A percentile compares a stretch with the other conserved stretches of the same genome.
These are phyloP conservation scores for Mucor indicus DNA, from an alignment of 371 early-diverging fungal genomes.

Conservation along the genomic window DNA sequence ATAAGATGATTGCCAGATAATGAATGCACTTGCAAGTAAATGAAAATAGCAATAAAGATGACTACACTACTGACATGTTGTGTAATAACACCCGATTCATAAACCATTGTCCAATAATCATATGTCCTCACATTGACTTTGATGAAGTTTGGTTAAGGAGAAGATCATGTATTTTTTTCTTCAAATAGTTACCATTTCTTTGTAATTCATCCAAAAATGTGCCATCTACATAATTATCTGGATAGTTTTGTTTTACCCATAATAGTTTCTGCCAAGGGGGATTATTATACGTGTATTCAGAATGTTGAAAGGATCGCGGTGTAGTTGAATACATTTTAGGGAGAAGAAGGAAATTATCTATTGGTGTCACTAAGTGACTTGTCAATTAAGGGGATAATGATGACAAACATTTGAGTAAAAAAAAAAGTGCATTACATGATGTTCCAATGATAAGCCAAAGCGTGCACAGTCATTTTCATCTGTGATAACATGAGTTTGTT, in stretches of 20 bases:
- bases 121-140: constrained; percentile 70
- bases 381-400: too few species aligned
- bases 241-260: constrained; percentile 87
- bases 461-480: too few species aligned
- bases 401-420: too few species aligned
- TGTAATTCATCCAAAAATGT: constrained; percentile 86
- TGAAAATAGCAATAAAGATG: constrained; percentile 86
- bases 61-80: constrained; percentile 84
- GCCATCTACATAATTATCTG: constrained; percentile 91
- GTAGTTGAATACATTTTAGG: constrained; percentile 10
- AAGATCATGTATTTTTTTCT: too few species aligned
- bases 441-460: too few species aligned
- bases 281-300: constrained; percentile 29
- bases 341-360: too few species aligned
- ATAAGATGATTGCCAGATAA: constrained; percentile 63
- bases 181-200: constrained; percentile 89
- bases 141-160: neutral
- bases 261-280: constrained; percentile 83
- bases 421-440: too few species aligned
- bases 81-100: constrained; percentile 74
- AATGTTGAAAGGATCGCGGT: constrained; percentile 13
- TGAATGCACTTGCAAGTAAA: constrained; percentile 58
- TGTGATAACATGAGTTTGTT: too few species aligned
- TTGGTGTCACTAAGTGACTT: too few species aligned
- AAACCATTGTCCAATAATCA: constrained; percentile 71